These are phyloP conservation scores for Candida pseudofarinosa DNA, from an alignment of 805 yeast species.

Conservation along the genomic window DNA sequence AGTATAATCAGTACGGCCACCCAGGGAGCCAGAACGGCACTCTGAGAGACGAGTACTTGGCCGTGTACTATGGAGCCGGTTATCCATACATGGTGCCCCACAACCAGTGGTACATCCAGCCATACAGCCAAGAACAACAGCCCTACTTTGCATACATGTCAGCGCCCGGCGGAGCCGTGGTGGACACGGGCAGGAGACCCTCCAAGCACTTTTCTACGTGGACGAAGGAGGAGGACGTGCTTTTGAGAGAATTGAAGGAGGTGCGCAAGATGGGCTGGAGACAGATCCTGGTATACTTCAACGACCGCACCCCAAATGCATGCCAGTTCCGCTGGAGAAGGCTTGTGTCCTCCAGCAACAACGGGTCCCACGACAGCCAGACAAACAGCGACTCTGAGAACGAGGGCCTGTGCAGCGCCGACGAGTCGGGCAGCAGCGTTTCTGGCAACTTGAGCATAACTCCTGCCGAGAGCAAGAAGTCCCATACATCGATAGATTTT, in stretches of 20 bases:
- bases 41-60: not conserved
- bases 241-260: conserved; percentile 74
- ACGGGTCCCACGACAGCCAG: conserved; percentile 1
- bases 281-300: conserved; percentile 75
- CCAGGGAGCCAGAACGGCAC: not conserved
- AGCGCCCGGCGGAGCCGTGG: not conserved
- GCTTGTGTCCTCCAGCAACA: conserved; percentile 31
- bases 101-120: conserved; percentile 1
- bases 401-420: not conserved
- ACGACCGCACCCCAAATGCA: conserved; percentile 81
- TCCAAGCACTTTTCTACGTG: conserved; percentile 48
- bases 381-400: not conserved
- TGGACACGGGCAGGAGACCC: conserved; percentile 11
- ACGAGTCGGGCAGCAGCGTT: conserved; percentile 2
- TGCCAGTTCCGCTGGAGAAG: conserved; percentile 90
- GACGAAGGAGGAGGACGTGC: conserved; percentile 73
- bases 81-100: conserved; percentile 3
- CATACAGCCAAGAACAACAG: conserved; percentile 1
- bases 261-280: conserved; percentile 85
- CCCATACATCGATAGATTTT: conserved; percentile 27
- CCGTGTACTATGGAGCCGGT: not conserved
- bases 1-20: not conserved
- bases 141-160: conserved; percentile 1
- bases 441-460: not conserved
- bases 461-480: conserved; percentile 12